Percentiles rank a stretch among this genome's conserved stretches.
Conservation (phyloP, 179 eudicot genomes). For the Patellifolia procumbens region DNA sequence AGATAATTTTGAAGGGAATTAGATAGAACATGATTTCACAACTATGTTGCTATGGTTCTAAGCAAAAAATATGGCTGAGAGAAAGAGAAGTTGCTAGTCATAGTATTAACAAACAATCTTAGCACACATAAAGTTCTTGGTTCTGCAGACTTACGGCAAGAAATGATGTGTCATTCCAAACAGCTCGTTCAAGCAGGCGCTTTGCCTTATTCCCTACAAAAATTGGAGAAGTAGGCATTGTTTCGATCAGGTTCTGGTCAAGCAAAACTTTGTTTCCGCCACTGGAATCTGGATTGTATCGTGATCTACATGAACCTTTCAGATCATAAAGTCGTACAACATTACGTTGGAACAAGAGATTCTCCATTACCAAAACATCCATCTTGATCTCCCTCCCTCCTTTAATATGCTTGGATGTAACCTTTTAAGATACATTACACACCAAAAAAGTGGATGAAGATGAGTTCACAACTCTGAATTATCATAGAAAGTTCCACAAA, state of each 20-base stretch:
- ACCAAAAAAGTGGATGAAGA: slow-evolving; percentile 4
- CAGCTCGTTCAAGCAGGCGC: slow-evolving; percentile 77
- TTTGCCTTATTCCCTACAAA: slow-evolving; percentile 85
- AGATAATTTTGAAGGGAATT: neutral
- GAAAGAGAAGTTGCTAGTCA: neutral
- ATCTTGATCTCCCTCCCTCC: slow-evolving; percentile 83
- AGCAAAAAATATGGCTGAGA: neutral
- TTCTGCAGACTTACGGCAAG: slow-evolving; percentile 66
- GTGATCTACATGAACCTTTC: slow-evolving; percentile 82
- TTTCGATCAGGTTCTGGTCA: slow-evolving; percentile 86
- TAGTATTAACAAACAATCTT: neutral
- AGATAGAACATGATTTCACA: neutral
- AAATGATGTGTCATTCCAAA: slow-evolving; percentile 93
- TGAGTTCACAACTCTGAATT: slow-evolving; percentile 4
- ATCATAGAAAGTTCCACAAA: neutral
- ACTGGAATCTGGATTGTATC: slow-evolving; percentile 78
- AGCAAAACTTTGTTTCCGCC: slow-evolving; percentile 83
- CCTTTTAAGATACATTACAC: slow-evolving; percentile 46
- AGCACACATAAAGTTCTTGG: neutral
- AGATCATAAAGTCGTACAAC: slow-evolving; percentile 76
- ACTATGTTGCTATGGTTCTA: neutral
- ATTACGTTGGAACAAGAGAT: slow-evolving; percentile 68
- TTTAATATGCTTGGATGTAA: slow-evolving; percentile 69
- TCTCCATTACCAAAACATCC: slow-evolving; percentile 94
- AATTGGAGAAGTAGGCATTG: slow-evolving; percentile 92